A percentile compares a stretch with the other conserved stretches of the same genome.
Evolutionary conservation across 768 basidiomycete genomes (phyloP).

Genomic region (Cantharellus anzutake): DNA sequence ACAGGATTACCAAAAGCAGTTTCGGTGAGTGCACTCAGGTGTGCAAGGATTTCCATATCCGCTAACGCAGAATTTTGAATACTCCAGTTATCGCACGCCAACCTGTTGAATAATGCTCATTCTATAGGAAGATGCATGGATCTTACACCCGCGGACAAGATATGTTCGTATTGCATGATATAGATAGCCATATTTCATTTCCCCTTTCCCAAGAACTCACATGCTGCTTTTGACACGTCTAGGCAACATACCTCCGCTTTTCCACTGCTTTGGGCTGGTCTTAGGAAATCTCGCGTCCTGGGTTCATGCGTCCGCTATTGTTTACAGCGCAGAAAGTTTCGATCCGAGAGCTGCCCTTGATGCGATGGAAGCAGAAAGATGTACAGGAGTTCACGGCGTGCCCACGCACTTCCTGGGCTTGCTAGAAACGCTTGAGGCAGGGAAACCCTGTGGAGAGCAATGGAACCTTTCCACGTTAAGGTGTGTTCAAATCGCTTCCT

Average conservation of each 20-base stretch:
- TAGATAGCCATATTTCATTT: neutral
- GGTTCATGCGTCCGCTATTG: constrained; percentile 46
- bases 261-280: constrained; percentile 30
- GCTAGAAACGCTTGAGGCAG: constrained; percentile 33
- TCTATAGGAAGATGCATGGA: constrained; percentile 55
- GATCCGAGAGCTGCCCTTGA: constrained; percentile 50
- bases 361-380: constrained; percentile 44
- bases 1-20: constrained; percentile 71
- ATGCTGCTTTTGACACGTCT: neutral
- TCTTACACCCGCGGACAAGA: constrained; percentile 40
- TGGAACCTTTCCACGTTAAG: constrained; percentile 35
- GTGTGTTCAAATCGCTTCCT: constrained; percentile 17
- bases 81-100: constrained; percentile 53
- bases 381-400: constrained; percentile 68
- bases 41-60: neutral
- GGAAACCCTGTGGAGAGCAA: constrained; percentile 25
- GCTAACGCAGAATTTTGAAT: neutral
- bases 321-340: constrained; percentile 53
- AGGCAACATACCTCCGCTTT: constrained; percentile 74
- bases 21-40: constrained; percentile 29
- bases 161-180: constrained; percentile 30
- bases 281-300: constrained; percentile 10
- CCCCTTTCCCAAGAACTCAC: too few species aligned
- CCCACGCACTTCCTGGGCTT: constrained; percentile 74
- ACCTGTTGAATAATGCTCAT: constrained; percentile 60